Evolutionary conservation across 768 basidiomycete species (phyloP).

Genomic region (Leucocoprinus leucothites): DNA sequence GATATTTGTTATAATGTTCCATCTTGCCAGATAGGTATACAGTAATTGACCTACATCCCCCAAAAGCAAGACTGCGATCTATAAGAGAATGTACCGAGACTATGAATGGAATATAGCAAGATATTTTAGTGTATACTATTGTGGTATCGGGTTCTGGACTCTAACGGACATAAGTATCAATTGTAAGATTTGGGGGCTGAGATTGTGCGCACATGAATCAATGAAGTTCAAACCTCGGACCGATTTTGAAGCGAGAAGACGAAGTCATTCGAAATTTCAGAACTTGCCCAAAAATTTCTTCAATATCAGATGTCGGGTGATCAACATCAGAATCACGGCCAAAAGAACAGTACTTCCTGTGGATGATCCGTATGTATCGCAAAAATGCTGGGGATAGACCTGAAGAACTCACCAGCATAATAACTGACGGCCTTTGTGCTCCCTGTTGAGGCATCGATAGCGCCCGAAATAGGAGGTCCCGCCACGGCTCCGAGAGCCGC

Average conservation of each 20-base stretch:
- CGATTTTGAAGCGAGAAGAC: not conserved
- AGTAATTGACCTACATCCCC: too few relatives aligned
- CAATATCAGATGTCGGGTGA: slow-evolving; percentile 38
- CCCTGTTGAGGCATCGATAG: slow-evolving; percentile 44
- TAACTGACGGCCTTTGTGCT: slow-evolving; percentile 44
- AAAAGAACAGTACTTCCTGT: slow-evolving; percentile 31
- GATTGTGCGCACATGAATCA: not conserved
- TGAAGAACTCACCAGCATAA: slow-evolving; percentile 40
- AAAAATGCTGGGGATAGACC: not conserved
- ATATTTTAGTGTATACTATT: too few relatives aligned
- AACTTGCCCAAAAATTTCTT: slow-evolving; percentile 38
- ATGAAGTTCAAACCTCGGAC: not conserved
- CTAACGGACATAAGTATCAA: not conserved
- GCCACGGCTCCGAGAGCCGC: slow-evolving; percentile 51
- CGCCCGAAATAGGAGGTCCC: slow-evolving; percentile 64
- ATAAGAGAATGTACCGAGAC: too few relatives aligned
- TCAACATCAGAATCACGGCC: slow-evolving; percentile 37
- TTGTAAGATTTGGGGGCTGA: not conserved
- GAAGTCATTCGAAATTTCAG: slow-evolving; percentile 27
- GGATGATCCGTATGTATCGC: not conserved
- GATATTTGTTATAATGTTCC: too few relatives aligned
- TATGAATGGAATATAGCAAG: too few relatives aligned
- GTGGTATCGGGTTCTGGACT: not conserved
- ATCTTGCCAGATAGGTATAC: too few relatives aligned
- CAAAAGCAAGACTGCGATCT: too few relatives aligned